phyloP scores from a whole-genome alignment of 768 basidiomycete genomes.

The Russula sp. region DNA sequence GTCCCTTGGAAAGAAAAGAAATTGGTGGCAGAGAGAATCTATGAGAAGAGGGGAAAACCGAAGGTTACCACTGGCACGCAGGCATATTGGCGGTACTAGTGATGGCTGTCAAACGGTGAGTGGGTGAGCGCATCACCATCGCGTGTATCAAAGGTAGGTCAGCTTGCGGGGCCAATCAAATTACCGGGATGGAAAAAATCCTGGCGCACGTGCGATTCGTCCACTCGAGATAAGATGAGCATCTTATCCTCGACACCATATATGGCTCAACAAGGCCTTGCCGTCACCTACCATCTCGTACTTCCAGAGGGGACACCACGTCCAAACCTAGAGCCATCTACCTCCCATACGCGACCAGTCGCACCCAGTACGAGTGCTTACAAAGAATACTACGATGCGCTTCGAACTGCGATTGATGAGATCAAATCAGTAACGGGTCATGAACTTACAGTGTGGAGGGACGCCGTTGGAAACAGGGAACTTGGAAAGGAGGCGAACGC shows the following conservation, averaged over 20 bases:
- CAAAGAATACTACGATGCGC: constrained; percentile 42
- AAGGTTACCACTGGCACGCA: constrained; percentile 1
- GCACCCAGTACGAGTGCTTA: constrained; percentile 11
- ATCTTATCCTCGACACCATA: not conserved
- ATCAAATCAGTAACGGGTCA: constrained; percentile 53
- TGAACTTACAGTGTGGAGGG: constrained; percentile 69
- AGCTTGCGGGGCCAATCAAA: not conserved
- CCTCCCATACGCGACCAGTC: constrained; percentile 26
- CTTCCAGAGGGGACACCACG: constrained; percentile 31
- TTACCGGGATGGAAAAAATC: not conserved
- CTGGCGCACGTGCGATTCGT: not conserved
- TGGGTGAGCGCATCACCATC: not conserved
- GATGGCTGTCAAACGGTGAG: not conserved
- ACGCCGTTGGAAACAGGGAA: constrained; percentile 61
- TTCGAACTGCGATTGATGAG: constrained; percentile 42
- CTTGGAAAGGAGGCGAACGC: constrained; percentile 48
- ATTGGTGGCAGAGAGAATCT: not conserved
- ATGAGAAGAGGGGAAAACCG: not conserved
- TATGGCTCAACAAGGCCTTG: constrained; percentile 26
- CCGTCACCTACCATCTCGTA: constrained; percentile 38
- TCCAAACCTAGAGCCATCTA: constrained; percentile 22
- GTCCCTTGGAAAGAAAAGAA: not conserved
- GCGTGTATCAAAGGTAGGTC: not conserved
- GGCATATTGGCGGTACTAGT: constrained; percentile 9
- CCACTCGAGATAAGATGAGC: no score